Evolutionary conservation across 2,329 filamentous ascomycete genomes (phyloP), one percentile per base, ranked within the genome.

Genomic region (Neonectria neomacrospora): DNA sequence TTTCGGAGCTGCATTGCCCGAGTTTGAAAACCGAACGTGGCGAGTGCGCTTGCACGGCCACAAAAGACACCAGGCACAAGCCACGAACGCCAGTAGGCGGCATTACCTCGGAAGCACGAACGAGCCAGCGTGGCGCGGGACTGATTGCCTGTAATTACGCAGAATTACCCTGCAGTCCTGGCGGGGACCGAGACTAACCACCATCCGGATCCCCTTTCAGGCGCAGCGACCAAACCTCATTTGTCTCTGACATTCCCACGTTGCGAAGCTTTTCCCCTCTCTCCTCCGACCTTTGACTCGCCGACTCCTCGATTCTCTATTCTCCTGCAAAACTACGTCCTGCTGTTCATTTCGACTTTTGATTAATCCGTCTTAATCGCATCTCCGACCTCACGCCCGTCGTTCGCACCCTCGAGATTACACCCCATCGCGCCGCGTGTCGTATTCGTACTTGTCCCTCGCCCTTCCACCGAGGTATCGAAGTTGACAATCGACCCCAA

Each of bases 191-290:
- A 69, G 53, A 58, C 61, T 71, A 68, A 61, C 56, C 63, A 66
- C 63, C 65, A 66, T 67, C 61, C 57, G 52, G 63, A 67, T 62
- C 70, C 64, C 70, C 68, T 73, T 71, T 71, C 65, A 69, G 62
- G 61, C 62, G 53, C 54, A 69, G 57, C 52, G 54, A 69, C 68
- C 61, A 71, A 67, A 64, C 65, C 63, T 72, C 70, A 61, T 70
- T 69, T 64, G 67, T 70, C 65, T 72, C 67, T 66, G 64, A 67
- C 64, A 70, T 70, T 70, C 45, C 59, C 69, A 66, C 51, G 64
- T 65, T 69, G 63, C 63, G 68, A 63, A 64, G 54, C 57, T 58
- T 65, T 68, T 63, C 10, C 37, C 54, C 50, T 44, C 48, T 51
- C 37, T 47, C 37, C 51, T 58, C 58, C 48, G 22, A 58, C 53